phyloP scores from a whole-genome alignment of 1,284 basidiomycete species.

The Lentinula novae-zelandiae region DNA sequence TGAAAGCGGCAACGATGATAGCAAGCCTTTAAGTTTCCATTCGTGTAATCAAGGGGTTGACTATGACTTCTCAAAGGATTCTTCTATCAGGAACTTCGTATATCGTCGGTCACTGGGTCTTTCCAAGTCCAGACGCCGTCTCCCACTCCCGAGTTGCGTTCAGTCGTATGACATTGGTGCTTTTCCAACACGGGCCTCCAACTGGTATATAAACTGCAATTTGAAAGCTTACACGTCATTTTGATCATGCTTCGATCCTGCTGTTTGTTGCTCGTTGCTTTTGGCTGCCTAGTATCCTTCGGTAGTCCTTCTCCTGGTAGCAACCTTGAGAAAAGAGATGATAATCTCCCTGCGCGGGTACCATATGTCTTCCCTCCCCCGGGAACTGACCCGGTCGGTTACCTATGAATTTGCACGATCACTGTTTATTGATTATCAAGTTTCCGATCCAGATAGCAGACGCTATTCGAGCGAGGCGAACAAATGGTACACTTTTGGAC shows the following conservation, averaged over 20 bases:
- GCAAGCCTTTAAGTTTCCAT: background rate
- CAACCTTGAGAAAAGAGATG: slow-evolving; percentile 22
- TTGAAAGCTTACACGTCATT: background rate
- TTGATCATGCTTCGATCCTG: slow-evolving; percentile 1
- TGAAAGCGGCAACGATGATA: background rate
- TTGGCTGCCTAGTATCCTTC: background rate
- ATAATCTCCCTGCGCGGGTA: slow-evolving; percentile 30
- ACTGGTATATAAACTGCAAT: background rate
- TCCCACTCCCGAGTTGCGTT: background rate
- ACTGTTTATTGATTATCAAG: background rate
- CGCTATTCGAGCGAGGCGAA: slow-evolving; percentile 26
- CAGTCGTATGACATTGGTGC: background rate
- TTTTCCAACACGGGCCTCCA: background rate
- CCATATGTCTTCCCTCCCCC: slow-evolving; percentile 34
- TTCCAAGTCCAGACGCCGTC: background rate
- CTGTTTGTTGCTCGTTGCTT: background rate
- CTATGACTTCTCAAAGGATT: background rate
- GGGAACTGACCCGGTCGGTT: slow-evolving; percentile 27
- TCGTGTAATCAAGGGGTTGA: background rate
- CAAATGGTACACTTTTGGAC: slow-evolving; percentile 28
- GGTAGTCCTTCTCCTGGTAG: background rate
- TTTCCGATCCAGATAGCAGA: slow-evolving; percentile 26
- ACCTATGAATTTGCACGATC: background rate
- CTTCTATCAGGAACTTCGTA: background rate
- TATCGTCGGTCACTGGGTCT: background rate